Evolutionary conservation across 2,329 filamentous ascomycete species (phyloP), one percentile per base, ranked within the genome.

Genomic region (Bipolaris cookei): DNA sequence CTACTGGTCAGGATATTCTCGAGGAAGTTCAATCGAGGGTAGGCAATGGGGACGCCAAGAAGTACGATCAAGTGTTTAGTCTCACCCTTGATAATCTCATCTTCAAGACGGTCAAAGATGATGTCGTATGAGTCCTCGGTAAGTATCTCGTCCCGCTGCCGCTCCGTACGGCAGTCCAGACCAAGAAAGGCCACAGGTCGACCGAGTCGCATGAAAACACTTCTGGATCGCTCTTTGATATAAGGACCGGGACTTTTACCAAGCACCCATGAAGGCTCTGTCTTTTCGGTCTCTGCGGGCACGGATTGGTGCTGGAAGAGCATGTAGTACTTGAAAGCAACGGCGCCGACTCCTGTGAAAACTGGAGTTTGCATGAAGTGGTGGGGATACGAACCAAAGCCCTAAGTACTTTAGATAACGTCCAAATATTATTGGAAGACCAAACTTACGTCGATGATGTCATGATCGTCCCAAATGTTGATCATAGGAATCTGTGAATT

Each of bases 301-400:
- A 96, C 82, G 64, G 90, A 96, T 76, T 99, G 96, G 67, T 99
- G 95, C 76, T 99, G 95, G 80, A 99, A 99, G 7, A 99, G 84
- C 88, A 99, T 89, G 71, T 99, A 99, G 78, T 98, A 99, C 76
- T 99, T 99, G 84, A 95, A 98, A 0, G 94, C 94, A 47, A 98
- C 87, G 35, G 90, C 90, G 2, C 95, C 96, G 7, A 99, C 78
- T 0, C 96, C 95, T 2, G 88, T 89, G 73, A 99, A 96, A 0
- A 98, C 91, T 0, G 91, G 90, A 2, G 91, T 91, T 63, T 85
- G 86, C 92, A 97, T 98, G 70, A 97, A 95, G 64, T 91, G 87
- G 65, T 97, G 86, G 3, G 93, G 88, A 74, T 98, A 99, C 0
- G 92, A 97, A 6, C 95, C 95, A 72, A 89, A 99, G 1, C 96